Conservation (phyloP, 805 yeast genomes). For the Wickerhamiella parazyma region DNA sequence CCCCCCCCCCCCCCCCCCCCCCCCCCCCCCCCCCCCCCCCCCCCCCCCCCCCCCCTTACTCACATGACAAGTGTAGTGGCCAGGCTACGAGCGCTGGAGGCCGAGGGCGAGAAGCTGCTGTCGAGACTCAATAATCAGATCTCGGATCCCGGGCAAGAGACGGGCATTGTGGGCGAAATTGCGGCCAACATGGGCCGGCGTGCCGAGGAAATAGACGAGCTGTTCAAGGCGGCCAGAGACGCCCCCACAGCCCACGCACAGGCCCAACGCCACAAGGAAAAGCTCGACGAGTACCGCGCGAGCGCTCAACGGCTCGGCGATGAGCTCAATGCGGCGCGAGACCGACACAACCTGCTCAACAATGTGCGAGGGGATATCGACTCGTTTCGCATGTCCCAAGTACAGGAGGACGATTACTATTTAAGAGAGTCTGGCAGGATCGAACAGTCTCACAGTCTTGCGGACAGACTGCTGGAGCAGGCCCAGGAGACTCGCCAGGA, state of each 20-base stretch:
- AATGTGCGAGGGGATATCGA: slow-evolving; percentile 72
- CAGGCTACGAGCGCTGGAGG: slow-evolving; percentile 39
- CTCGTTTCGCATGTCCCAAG: slow-evolving; percentile 37
- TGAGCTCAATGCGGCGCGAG: slow-evolving; percentile 58
- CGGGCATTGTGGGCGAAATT: slow-evolving; percentile 31
- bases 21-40: no score
- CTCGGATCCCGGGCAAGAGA: slow-evolving; percentile 40
- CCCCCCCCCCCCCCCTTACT: no score
- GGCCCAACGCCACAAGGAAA: slow-evolving; percentile 67
- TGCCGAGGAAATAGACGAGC: slow-evolving; percentile 19
- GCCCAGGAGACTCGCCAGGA: slow-evolving; percentile 88
- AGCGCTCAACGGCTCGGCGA: slow-evolving; percentile 47
- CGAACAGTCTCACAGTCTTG: slow-evolving; percentile 55
- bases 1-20: no score
- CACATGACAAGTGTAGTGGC: not conserved
- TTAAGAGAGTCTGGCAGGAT: slow-evolving; percentile 63
- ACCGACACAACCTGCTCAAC: slow-evolving; percentile 56
- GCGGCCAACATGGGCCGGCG: slow-evolving; percentile 38
- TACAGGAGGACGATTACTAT: slow-evolving; percentile 53
- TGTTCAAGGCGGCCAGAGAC: slow-evolving; percentile 22
- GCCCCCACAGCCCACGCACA: slow-evolving; percentile 68
- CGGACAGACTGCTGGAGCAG: slow-evolving; percentile 68
- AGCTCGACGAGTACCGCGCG: slow-evolving; percentile 51
- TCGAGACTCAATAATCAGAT: slow-evolving; percentile 43
- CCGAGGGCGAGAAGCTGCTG: slow-evolving; percentile 45